Conservation (phyloP, 2,329 filamentous ascomycete genomes). For the Hymenoscyphus repandus region DNA sequence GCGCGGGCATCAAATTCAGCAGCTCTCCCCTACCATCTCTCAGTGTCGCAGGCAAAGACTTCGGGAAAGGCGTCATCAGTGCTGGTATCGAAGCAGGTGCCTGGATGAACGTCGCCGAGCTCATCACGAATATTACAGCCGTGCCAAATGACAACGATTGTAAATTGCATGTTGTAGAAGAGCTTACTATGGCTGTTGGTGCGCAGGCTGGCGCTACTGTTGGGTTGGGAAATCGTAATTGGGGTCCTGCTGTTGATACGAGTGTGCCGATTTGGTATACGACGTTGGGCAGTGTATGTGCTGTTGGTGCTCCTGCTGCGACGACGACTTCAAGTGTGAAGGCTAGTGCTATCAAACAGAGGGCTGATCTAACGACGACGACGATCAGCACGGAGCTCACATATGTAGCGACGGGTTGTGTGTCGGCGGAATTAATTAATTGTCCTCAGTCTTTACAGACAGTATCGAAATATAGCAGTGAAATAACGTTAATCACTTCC, state of each 20-base stretch:
- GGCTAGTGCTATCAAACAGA: conserved; percentile 1
- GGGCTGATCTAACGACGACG: conserved; percentile 34
- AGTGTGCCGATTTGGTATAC: conserved; percentile 49
- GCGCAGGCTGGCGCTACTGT: conserved; percentile 41
- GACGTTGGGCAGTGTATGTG: conserved; percentile 41
- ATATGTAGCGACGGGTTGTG: conserved; percentile 42
- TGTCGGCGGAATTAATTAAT: conserved; percentile 37
- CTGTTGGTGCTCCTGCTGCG: conserved; percentile 24
- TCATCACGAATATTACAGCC: conserved; percentile 46
- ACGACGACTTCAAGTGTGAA: background rate
- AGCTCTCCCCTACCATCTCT: conserved; percentile 18
- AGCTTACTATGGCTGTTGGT: too few species aligned
- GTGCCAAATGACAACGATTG: conserved; percentile 12
- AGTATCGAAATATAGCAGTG: conserved; percentile 35
- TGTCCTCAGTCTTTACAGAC: conserved; percentile 47
- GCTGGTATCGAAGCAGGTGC: conserved; percentile 39
- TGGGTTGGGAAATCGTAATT: conserved; percentile 38
- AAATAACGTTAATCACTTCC: background rate
- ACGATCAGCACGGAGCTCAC: conserved; percentile 38
- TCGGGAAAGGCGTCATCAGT: conserved; percentile 5
- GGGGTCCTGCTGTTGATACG: conserved; percentile 44
- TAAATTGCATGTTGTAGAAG: too few species aligned
- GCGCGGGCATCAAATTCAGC: conserved; percentile 39
- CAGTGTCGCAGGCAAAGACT: background rate
- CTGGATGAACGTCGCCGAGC: conserved; percentile 49